Base-by-base conservation (phyloP, 768 basidiomycete genomes). In the Podaxis pistillaris region DNA sequence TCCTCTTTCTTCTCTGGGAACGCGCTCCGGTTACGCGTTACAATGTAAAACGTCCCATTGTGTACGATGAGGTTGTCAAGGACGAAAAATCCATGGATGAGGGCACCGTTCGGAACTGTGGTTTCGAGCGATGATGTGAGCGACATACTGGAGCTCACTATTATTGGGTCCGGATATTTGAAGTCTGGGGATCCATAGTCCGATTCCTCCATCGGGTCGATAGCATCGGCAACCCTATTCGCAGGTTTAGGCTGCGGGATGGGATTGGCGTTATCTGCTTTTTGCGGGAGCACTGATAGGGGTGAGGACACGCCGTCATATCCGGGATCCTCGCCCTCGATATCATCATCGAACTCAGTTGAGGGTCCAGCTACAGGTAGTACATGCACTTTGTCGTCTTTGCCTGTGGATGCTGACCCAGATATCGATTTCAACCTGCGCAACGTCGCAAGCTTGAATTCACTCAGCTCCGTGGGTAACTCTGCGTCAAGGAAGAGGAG, bases 11-110 rank as follows among this genome's bases (percentile, higher is more conserved):
- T 70, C 5, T 75, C 74, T 9, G 86, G 87, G 62, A 85, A 85
- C 12, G 71, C 68, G 6, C 66, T 58, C 7, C 62, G 62, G 50
- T 76, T 69, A 3, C 63, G 47, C 4, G 88, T 84, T 56, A 93
- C 79, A 60, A 90, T 78, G 69, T 83, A 87, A 64, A 92, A 81
- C 1, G 88, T 91, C 22, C 89, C 88, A 65, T 89, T 86, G 58
- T 83, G 79, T 72, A 92, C 82, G 73, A 93, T 91, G 4, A 94
- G 72, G 63, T 88, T 83, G 56, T 86, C 84, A 65, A 92, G 85
- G 41, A 91, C 74, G 0, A 89, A 91, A 83, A 91, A 93, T n/a
- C 91, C 91, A 47, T 61, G 44, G 28, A 56, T 56, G 9, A 52
- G 56, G 1, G 61, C 61, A 17, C 47, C 36, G 28, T 56, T 49